These are phyloP conservation scores for Nannochloris sp. DNA, from an alignment of 139 green algal species.

Conservation along the genomic window DNA sequence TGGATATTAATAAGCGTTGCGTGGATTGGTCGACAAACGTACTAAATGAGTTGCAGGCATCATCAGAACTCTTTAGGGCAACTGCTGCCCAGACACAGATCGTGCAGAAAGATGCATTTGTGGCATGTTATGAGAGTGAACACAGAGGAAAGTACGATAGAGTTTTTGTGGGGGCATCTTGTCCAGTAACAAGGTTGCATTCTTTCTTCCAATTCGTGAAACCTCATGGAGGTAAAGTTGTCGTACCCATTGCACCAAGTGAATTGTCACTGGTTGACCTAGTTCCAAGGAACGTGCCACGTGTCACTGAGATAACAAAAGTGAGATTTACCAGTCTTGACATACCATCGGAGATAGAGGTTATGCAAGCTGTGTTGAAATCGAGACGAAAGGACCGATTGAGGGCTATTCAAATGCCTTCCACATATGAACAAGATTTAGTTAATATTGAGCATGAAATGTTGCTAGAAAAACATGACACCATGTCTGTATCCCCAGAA, in stretches of 20 bases:
- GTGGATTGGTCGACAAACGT: conserved; percentile 18
- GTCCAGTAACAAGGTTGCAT: conserved; percentile 27
- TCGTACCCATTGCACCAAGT: conserved; percentile 33
- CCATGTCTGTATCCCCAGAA: background rate
- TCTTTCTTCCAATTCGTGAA: conserved; percentile 21
- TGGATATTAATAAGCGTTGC: conserved; percentile 35
- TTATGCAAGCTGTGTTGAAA: conserved; percentile 34
- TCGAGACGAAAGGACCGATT: conserved; percentile 21
- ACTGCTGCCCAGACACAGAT: conserved; percentile 21
- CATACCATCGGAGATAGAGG: conserved; percentile 43
- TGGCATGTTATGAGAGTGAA: conserved; percentile 16
- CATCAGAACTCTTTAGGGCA: background rate
- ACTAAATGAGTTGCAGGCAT: conserved; percentile 29
- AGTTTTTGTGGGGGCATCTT: conserved; percentile 50
- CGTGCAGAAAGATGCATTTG: conserved; percentile 48
- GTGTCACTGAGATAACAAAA: conserved; percentile 33
- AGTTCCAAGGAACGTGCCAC: background rate
- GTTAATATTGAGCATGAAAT: background rate
- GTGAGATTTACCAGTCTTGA: conserved; percentile 56
- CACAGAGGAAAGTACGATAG: conserved; percentile 38
- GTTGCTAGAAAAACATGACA: background rate
- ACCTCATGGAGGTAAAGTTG: conserved; percentile 26
- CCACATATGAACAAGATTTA: conserved; percentile 43
- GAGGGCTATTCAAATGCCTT: conserved; percentile 14
- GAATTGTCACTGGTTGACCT: conserved; percentile 33